Evolutionary conservation across 2,329 filamentous ascomycete species (phyloP).

Genomic region (Cryphonectria parasitica): DNA sequence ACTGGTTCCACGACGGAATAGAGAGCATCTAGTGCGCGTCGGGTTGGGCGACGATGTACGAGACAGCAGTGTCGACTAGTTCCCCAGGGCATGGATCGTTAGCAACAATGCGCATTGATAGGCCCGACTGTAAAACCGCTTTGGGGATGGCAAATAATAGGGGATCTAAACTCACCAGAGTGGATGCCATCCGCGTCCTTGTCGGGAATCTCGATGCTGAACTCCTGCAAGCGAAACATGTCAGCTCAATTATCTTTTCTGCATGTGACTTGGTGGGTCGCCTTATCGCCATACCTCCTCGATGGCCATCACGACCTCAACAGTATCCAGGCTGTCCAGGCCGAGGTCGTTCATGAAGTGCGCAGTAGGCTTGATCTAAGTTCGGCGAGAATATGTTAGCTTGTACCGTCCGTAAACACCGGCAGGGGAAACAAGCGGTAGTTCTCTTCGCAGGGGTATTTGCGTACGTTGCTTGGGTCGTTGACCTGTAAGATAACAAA

Average conservation of each 20-base stretch:
- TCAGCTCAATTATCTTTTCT: constrained; percentile 1
- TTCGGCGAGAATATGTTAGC: constrained; percentile 17
- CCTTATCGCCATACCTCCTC: constrained; percentile 72
- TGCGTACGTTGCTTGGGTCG: constrained; percentile 64
- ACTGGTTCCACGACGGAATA: not conserved
- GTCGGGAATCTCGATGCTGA: constrained; percentile 95
- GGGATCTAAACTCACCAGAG: constrained; percentile 69
- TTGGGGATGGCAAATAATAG: not conserved
- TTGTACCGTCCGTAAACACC: not conserved
- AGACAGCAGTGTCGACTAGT: constrained; percentile 88
- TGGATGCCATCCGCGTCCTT: constrained; percentile 95
- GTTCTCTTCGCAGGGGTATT: not conserved
- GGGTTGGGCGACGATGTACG: constrained; percentile 91
- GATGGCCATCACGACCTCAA: constrained; percentile 99
- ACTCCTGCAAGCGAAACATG: constrained; percentile 47
- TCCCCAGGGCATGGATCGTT: not conserved
- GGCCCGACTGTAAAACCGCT: not conserved
- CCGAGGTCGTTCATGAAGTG: constrained; percentile 98
- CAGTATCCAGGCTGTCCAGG: constrained; percentile 95
- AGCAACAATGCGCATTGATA: not conserved
- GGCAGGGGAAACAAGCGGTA: not conserved
- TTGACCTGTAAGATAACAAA: constrained; percentile 60
- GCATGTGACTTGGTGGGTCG: constrained; percentile 21
- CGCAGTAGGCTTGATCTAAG: constrained; percentile 76
- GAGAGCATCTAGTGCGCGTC: constrained; percentile 69